Percentiles rank a stretch among this genome's conserved stretches.
phyloP scores from a whole-genome alignment of 768 basidiomycete genomes.

The Xanthoconium purpureum region DNA sequence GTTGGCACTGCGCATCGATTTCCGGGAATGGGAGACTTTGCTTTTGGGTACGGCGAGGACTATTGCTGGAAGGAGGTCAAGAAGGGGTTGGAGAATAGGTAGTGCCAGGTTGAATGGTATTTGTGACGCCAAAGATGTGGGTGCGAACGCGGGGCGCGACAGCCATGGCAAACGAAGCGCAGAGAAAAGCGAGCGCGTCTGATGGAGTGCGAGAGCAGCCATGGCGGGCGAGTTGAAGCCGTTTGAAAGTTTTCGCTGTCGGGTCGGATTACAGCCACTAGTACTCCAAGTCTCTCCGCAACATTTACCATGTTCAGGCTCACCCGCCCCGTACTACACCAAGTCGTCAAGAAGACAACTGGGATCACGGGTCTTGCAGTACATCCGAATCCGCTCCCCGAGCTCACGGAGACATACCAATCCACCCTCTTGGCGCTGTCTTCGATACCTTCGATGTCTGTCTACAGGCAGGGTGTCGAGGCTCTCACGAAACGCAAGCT shows the following conservation, averaged over 20 bases:
- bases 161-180: conserved; percentile 26
- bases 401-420: conserved; percentile 70
- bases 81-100: conserved; percentile 45
- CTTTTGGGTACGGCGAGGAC: conserved; percentile 92
- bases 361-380: conserved; percentile 82
- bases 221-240: conserved; percentile 21
- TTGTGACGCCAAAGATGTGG: conserved; percentile 24
- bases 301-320: conserved; percentile 64
- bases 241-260: neutral
- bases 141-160: conserved; percentile 12
- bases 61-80: conserved; percentile 83
- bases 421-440: conserved; percentile 68
- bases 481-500: conserved; percentile 81
- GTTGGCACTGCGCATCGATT: conserved; percentile 92
- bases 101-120: conserved; percentile 35
- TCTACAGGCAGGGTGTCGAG: conserved; percentile 88
- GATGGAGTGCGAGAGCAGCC: conserved; percentile 40
- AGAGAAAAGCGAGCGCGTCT: conserved; percentile 29
- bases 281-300: conserved; percentile 12
- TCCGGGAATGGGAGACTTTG: conserved; percentile 89
- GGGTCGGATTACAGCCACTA: conserved; percentile 4
- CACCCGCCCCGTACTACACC: conserved; percentile 67
- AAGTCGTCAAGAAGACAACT: conserved; percentile 70
- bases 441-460: conserved; percentile 73
- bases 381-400: conserved; percentile 82